A percentile compares a stretch with the other conserved stretches of the same genome.
Conservation (phyloP, 2,329 filamentous ascomycete species). For the Trichophyton verrucosum region DNA sequence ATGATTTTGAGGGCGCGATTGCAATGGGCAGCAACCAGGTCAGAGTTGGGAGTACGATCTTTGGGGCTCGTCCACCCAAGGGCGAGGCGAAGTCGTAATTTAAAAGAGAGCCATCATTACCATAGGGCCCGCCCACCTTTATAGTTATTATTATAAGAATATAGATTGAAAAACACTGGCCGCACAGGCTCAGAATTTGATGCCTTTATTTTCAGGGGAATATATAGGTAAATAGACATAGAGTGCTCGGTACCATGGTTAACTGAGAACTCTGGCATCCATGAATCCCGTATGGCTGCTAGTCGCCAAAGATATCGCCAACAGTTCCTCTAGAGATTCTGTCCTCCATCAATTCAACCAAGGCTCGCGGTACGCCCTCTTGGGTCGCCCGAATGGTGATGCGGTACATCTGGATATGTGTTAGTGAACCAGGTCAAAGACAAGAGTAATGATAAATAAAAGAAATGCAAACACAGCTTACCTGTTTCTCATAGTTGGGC, state of each 20-base stretch:
- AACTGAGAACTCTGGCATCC: not conserved
- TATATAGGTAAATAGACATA: not conserved
- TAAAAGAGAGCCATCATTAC: constrained; percentile 8
- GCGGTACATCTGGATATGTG: constrained; percentile 65
- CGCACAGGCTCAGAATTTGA: too few species aligned
- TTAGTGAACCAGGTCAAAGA: constrained; percentile 11
- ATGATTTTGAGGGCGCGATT: constrained; percentile 86
- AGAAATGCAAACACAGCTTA: constrained; percentile 36
- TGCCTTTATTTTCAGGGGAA: not conserved
- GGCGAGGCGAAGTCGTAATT: constrained; percentile 50
- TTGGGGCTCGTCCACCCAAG: constrained; percentile 69
- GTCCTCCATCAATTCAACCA: constrained; percentile 81
- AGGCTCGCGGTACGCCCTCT: constrained; percentile 65
- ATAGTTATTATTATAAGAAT: not conserved
- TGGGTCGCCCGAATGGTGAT: constrained; percentile 90
- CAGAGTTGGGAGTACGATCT: constrained; percentile 85
- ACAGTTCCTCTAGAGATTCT: constrained; percentile 48
- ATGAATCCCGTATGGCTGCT: not conserved
- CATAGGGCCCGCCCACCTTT: not conserved
- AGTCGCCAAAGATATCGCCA: constrained; percentile 1
- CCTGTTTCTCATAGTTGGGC: constrained; percentile 84
- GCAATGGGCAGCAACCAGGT: constrained; percentile 76
- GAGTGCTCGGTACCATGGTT: not conserved
- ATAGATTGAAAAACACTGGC: not conserved
- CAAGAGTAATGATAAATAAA: not conserved